These are phyloP conservation scores for Phytophthora quininea DNA, from an alignment of 352 stramenopile genomes.

Conservation along the genomic window DNA sequence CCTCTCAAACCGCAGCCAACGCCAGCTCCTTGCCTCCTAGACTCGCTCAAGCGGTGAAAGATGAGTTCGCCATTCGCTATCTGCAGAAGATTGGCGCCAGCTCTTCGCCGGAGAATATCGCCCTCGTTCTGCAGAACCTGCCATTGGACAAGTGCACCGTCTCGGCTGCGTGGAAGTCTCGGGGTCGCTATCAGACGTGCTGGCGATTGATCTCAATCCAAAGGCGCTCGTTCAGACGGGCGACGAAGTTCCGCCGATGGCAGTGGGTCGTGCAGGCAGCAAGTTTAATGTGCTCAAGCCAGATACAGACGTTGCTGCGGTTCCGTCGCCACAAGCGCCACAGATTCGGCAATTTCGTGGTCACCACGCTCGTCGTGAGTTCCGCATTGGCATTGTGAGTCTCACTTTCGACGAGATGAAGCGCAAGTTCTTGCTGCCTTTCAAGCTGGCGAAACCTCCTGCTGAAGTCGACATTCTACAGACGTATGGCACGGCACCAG, in stretches of 20 bases:
- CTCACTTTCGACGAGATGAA: conserved; percentile 83
- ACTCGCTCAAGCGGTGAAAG: conserved; percentile 53
- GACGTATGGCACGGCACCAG: conserved; percentile 44
- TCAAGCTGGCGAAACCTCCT: conserved; percentile 46
- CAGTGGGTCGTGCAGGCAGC: neutral
- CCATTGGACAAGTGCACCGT: conserved; percentile 70
- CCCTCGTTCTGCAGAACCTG: conserved; percentile 62
- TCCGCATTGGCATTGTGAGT: conserved; percentile 53
- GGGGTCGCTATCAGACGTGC: conserved; percentile 57
- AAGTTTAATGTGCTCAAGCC: neutral
- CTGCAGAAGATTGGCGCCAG: conserved; percentile 61
- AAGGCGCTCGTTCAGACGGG: conserved; percentile 15
- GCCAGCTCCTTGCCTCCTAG: conserved; percentile 43
- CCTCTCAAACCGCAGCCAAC: conserved; percentile 60
- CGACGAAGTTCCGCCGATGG: conserved; percentile 10
- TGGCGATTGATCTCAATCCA: conserved; percentile 63
- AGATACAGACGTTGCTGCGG: neutral
- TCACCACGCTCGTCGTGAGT: conserved; percentile 26
- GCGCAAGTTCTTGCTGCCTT: conserved; percentile 67
- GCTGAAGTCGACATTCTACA: conserved; percentile 53
- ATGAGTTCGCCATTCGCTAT: conserved; percentile 81
- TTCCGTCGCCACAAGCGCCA: neutral
- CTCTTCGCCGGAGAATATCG: conserved; percentile 61
- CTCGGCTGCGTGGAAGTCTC: conserved; percentile 59
- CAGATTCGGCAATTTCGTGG: conserved; percentile 15